phyloP scores from a whole-genome alignment of 345 rosid genomes.

The Eucalyptus brandiana region DNA sequence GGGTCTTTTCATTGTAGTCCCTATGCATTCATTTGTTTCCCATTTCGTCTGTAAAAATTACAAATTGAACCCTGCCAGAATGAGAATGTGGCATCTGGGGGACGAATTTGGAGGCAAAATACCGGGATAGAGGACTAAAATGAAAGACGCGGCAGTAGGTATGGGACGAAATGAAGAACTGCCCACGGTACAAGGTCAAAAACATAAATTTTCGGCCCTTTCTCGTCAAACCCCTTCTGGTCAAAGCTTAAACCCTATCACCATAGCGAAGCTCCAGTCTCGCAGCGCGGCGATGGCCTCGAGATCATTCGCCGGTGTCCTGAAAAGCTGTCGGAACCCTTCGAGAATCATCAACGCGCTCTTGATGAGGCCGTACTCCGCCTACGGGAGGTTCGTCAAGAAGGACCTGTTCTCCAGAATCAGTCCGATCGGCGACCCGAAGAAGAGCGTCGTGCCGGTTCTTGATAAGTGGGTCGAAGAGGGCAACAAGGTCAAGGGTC shows the following conservation, averaged over 20 bases:
- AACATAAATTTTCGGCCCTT: neutral
- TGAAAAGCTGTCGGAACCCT: neutral
- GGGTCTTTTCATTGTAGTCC: neutral
- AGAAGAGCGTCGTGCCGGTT: constrained; percentile 38
- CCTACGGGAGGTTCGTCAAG: neutral
- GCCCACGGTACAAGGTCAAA: neutral
- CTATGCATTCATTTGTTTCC: neutral
- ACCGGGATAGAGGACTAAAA: neutral
- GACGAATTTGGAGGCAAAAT: neutral
- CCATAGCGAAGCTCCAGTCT: neutral
- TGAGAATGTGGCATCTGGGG: neutral
- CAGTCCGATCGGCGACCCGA: constrained; percentile 61
- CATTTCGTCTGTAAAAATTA: neutral
- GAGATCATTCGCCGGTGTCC: neutral
- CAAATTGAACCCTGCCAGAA: neutral
- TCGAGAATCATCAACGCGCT: neutral
- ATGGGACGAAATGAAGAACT: neutral
- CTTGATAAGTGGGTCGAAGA: constrained; percentile 62
- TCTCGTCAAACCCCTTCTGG: neutral
- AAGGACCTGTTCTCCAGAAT: constrained; percentile 39
- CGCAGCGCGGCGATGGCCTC: neutral
- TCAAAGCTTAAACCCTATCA: neutral
- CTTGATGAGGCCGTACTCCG: neutral
- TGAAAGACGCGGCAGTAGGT: neutral
- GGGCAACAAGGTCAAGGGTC: constrained; percentile 43